Conservation (phyloP, 345 rosid genomes). For the Geranium rotundifolium region DNA sequence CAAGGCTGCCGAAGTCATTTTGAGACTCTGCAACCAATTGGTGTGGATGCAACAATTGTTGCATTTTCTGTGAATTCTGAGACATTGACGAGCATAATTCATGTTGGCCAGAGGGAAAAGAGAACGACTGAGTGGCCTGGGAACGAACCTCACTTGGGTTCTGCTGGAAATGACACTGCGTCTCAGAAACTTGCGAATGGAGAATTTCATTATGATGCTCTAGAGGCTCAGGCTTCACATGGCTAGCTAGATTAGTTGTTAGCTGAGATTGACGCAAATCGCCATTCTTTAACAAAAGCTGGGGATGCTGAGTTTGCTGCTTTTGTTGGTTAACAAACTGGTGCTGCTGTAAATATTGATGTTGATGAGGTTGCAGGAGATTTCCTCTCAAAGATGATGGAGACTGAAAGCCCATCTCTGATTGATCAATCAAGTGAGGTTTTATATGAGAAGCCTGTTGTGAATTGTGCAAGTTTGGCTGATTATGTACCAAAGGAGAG, state of each 20-base stretch:
- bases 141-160: constrained; percentile 41
- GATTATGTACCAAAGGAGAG: constrained; percentile 39
- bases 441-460: constrained; percentile 36
- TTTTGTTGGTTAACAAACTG: constrained; percentile 47
- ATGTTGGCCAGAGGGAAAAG: constrained; percentile 34
- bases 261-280: constrained; percentile 48
- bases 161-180: constrained; percentile 63
- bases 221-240: constrained; percentile 56
- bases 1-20: constrained; percentile 30
- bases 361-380: constrained; percentile 48
- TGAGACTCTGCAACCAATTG: constrained; percentile 43
- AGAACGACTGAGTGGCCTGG: constrained; percentile 24
- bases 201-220: constrained; percentile 38
- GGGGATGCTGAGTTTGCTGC: constrained; percentile 58
- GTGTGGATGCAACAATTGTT: constrained; percentile 42
- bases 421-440: constrained; percentile 31
- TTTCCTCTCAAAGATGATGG: constrained; percentile 35
- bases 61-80: constrained; percentile 51
- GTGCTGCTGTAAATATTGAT: constrained; percentile 52
- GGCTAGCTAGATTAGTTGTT: constrained; percentile 35
- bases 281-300: constrained; percentile 33
- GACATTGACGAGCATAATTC: constrained; percentile 31
- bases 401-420: constrained; percentile 47
- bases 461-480: constrained; percentile 34
- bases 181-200: constrained; percentile 47